Percentiles rank a stretch among this genome's conserved stretches.
Conservation (phyloP, 805 yeast genomes). For the Wickerhamiella nectarea region DNA sequence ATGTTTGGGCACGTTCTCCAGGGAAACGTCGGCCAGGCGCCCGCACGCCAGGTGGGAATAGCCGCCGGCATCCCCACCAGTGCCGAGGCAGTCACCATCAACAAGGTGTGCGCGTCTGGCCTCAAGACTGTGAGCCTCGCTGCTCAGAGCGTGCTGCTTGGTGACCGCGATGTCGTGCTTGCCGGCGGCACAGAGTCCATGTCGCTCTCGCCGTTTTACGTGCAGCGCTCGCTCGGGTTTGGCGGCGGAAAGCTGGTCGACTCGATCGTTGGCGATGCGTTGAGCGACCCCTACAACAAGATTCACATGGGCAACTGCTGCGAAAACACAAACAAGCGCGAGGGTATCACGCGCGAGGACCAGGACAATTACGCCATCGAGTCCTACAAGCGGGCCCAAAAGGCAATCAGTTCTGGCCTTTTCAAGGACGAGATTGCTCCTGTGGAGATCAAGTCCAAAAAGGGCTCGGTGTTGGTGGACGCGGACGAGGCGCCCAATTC, state of each 20-base stretch:
- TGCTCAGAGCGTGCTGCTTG: constrained; percentile 73
- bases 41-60: constrained; percentile 91
- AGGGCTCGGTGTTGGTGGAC: constrained; percentile 57
- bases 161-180: constrained; percentile 73
- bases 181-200: constrained; percentile 96
- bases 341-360: constrained; percentile 58
- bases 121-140: constrained; percentile 78
- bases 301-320: constrained; percentile 90
- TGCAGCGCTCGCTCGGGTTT: constrained; percentile 50
- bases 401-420: constrained; percentile 58
- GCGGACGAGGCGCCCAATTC: constrained; percentile 67
- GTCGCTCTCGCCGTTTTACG: constrained; percentile 86
- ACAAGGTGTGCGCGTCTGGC: constrained; percentile 95
- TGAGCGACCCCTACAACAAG: constrained; percentile 75
- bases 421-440: constrained; percentile 72
- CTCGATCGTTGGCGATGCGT: constrained; percentile 61
- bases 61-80: constrained; percentile 71
- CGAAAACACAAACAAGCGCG: constrained; percentile 81
- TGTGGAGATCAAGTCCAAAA: constrained; percentile 48
- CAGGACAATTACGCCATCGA: constrained; percentile 75
- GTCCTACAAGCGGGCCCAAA: constrained; percentile 69
- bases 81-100: constrained; percentile 76
- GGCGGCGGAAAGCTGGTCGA: constrained; percentile 46
- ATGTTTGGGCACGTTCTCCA: constrained; percentile 82
- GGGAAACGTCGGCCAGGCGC: constrained; percentile 90